Evolutionary conservation across 495 filamentous ascomycete species (phyloP), one percentile per base, ranked within the genome.

Genomic region (Penicillium antarcticum): DNA sequence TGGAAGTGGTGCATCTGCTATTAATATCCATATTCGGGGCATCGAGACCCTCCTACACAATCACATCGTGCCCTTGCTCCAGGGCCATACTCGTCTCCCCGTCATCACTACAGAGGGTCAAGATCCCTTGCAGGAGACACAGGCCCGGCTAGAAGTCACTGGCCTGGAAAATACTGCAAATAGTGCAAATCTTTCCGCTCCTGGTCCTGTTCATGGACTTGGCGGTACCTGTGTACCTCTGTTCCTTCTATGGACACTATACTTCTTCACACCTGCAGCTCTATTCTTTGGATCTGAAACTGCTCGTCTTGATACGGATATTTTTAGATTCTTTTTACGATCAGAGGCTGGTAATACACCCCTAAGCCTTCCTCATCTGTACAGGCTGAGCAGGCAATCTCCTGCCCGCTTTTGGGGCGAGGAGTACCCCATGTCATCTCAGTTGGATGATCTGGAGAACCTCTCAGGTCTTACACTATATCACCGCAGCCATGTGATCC

Each of bases 391-490:
- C 42, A 57, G 67, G 29, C 67, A 67, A 46, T 70, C 67, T 1
- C 61, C 65, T 6, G 31, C 65, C 16, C 59, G 63, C 9, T 68
- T 67, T 54, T 70, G 67, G 67, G 67, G 65, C 13, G 60, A 67
- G 2, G 26, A 36, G 9, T 70, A 70, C 26, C 63, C 63, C 0
- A 45, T 63, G 26, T 51, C 65, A n/a, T 61, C 65, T 16, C 65
- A 58, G 13, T 38, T 70, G 24, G 67, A 70, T 49, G 67, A 70
- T 19, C 29, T 67, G 34, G 67, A 70, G 42, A 70, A 70, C 40
- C 58, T 66, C 11, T 55, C 63, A 2, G 55, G 54, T 8, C 48
- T 65, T 32, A 63, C 59, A 10, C 43, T 67, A 9, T 63, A 67
- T 42, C 63, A 71, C 43, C 57, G 45, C 14, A 64, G 60, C 38